These are phyloP conservation scores for Hypholoma fasciculare DNA, from an alignment of 768 basidiomycete genomes.

Conservation along the genomic window DNA sequence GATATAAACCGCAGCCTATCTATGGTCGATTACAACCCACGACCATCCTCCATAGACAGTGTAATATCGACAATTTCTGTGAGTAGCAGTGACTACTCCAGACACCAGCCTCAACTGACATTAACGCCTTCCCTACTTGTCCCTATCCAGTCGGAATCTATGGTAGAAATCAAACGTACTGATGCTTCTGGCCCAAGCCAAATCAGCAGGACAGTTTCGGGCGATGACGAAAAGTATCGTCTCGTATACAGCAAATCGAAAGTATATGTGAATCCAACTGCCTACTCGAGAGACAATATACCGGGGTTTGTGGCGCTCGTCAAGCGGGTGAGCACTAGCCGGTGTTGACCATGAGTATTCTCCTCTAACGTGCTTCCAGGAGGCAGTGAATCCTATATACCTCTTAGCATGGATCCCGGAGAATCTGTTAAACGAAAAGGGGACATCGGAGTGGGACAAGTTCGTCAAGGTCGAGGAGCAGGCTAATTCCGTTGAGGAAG, in stretches of 20 bases:
- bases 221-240: constrained; percentile 61
- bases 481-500: constrained; percentile 57
- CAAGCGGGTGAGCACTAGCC: constrained; percentile 64
- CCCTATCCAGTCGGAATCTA: constrained; percentile 48
- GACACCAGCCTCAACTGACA: neutral
- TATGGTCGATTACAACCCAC: constrained; percentile 20
- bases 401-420: constrained; percentile 95
- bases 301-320: constrained; percentile 92
- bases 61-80: constrained; percentile 30
- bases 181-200: constrained; percentile 25
- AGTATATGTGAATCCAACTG: constrained; percentile 94
- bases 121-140: neutral
- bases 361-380: constrained; percentile 39
- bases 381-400: constrained; percentile 73
- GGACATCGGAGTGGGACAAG: constrained; percentile 85
- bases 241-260: constrained; percentile 91
- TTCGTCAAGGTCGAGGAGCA: constrained; percentile 84
- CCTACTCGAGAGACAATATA: constrained; percentile 90
- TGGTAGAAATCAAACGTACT: constrained; percentile 73
- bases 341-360: constrained; percentile 5
- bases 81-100: constrained; percentile 4
- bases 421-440: constrained; percentile 77
- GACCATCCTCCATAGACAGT: constrained; percentile 24
- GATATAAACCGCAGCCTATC: constrained; percentile 8
- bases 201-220: constrained; percentile 1